A percentile compares a stretch with the other conserved stretches of the same genome.
Evolutionary conservation across 2,329 filamentous ascomycete species (phyloP).

Genomic region (Diaporthe batatas): DNA sequence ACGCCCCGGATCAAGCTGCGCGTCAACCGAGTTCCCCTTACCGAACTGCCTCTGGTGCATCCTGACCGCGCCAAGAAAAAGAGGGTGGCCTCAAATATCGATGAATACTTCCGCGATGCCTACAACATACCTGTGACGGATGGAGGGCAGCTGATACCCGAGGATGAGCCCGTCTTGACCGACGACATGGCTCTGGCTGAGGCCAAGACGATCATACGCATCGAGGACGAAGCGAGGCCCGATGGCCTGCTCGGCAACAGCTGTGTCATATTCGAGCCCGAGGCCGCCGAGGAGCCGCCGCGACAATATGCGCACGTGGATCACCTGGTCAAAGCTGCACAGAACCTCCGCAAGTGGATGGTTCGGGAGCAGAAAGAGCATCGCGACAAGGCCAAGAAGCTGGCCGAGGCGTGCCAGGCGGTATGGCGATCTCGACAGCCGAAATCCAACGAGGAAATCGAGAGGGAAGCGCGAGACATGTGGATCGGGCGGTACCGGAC

Average conservation of each 20-base stretch:
- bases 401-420: slow-evolving; percentile 83
- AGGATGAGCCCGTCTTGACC: slow-evolving; percentile 70
- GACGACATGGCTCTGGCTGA: slow-evolving; percentile 76
- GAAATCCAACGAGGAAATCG: slow-evolving; percentile 83
- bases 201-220: slow-evolving; percentile 75
- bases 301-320: slow-evolving; percentile 90
- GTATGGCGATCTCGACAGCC: slow-evolving; percentile 81
- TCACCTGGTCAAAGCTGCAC: slow-evolving; percentile 82
- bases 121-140: slow-evolving; percentile 67
- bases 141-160: slow-evolving; percentile 67
- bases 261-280: slow-evolving; percentile 80
- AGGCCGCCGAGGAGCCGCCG: slow-evolving; percentile 78
- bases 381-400: slow-evolving; percentile 79
- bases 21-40: slow-evolving; percentile 46
- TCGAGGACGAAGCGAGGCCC: slow-evolving; percentile 79
- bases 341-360: slow-evolving; percentile 86
- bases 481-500: slow-evolving; percentile 78
- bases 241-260: slow-evolving; percentile 80
- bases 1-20: slow-evolving; percentile 36
- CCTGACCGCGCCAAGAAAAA: slow-evolving; percentile 68
- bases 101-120: slow-evolving; percentile 69
- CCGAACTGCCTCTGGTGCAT: slow-evolving; percentile 69
- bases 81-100: slow-evolving; percentile 67
- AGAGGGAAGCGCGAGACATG: slow-evolving; percentile 79
- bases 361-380: slow-evolving; percentile 84